phyloP scores from a whole-genome alignment of 192 early-diverging fungal species.

The Gigaspora rosea region DNA sequence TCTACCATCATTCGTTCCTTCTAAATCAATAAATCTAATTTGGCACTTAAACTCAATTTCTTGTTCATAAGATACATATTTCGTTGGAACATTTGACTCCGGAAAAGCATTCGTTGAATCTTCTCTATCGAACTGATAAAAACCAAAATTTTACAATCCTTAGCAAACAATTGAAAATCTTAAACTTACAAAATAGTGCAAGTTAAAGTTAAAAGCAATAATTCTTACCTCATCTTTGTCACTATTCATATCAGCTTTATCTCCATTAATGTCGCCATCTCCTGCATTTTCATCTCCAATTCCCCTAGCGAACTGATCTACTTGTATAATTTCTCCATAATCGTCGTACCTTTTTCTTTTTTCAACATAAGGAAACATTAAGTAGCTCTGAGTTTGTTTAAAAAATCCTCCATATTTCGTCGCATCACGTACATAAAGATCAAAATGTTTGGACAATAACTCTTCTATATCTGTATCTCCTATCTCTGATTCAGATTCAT shows the following conservation, averaged over 20 bases:
- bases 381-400: conserved; percentile 77
- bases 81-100: conserved; percentile 75
- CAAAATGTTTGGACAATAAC: conserved; percentile 58
- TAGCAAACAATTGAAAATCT: background rate
- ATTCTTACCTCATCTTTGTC: background rate
- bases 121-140: conserved; percentile 20
- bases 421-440: conserved; percentile 84
- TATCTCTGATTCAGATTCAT: conserved; percentile 51
- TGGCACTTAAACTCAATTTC: conserved; percentile 68
- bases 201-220: background rate
- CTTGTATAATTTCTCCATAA: no score
- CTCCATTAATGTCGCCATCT: conserved; percentile 31
- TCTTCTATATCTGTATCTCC: conserved; percentile 60
- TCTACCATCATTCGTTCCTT: conserved; percentile 86
- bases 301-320: conserved; percentile 47
- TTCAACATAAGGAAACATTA: conserved; percentile 79
- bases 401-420: conserved; percentile 72
- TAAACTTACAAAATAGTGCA: background rate
- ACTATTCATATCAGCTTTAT: conserved; percentile 9
- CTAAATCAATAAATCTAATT: conserved; percentile 86
- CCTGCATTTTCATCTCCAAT: conserved; percentile 37
- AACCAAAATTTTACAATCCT: background rate
- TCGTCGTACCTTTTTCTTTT: no score
- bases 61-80: conserved; percentile 66
- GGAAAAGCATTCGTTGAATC: conserved; percentile 52